Evolutionary conservation across 352 stramenopile genomes (phyloP).

Genomic region (Pythium phragmiticola): DNA sequence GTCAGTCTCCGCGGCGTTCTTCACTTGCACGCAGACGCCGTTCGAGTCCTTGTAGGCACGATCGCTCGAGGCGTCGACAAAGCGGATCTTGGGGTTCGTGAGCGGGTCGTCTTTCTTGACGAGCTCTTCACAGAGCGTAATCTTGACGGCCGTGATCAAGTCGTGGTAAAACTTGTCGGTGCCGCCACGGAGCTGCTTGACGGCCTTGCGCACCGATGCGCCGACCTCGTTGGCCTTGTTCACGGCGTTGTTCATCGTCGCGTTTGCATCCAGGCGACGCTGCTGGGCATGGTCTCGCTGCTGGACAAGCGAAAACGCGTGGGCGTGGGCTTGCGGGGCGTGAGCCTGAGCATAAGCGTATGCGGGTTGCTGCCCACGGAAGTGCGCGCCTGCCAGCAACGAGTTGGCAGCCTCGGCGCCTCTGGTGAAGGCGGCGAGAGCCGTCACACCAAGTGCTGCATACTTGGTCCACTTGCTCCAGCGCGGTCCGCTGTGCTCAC

Average conservation of each 20-base stretch:
- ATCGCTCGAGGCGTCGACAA: slow-evolving; percentile 31
- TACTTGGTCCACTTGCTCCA: slow-evolving; percentile 18
- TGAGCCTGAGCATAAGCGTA: slow-evolving; percentile 8
- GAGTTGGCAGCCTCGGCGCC: slow-evolving; percentile 1
- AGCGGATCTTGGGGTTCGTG: slow-evolving; percentile 31
- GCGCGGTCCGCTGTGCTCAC: not conserved
- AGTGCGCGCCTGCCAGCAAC: slow-evolving; percentile 8
- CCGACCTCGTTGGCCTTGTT: slow-evolving; percentile 49
- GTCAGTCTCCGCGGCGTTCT: slow-evolving; percentile 26
- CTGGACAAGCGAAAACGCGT: not conserved
- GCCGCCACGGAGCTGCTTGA: slow-evolving; percentile 63
- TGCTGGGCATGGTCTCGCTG: not conserved
- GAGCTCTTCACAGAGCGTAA: slow-evolving; percentile 46
- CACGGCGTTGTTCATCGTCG: slow-evolving; percentile 26
- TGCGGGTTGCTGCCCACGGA: not conserved
- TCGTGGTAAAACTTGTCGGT: slow-evolving; percentile 63
- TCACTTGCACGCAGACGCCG: slow-evolving; percentile 33
- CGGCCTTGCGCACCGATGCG: slow-evolving; percentile 46
- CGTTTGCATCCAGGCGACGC: slow-evolving; percentile 17
- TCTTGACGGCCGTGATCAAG: slow-evolving; percentile 54
- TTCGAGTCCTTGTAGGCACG: slow-evolving; percentile 46
- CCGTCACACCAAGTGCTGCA: slow-evolving; percentile 8
- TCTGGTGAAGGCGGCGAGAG: slow-evolving; percentile 9
- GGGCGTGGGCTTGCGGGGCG: not conserved
- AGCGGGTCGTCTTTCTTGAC: slow-evolving; percentile 18